phyloP scores from a whole-genome alignment of 805 yeast species.

The Teunomyces cretensis region DNA sequence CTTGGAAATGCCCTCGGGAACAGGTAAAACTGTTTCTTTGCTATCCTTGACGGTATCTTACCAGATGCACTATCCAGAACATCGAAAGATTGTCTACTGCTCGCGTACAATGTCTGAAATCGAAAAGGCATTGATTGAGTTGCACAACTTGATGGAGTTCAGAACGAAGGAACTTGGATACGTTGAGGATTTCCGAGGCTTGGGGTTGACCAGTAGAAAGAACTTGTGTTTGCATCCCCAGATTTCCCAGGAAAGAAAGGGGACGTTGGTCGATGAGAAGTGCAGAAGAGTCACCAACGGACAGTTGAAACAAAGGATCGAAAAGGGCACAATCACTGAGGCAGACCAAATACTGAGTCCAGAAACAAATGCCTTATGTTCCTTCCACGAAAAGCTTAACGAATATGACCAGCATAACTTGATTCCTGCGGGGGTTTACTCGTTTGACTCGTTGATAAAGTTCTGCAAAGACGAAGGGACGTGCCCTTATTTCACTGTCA shows the following conservation, averaged over 20 bases:
- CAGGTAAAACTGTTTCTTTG: conserved; percentile 94
- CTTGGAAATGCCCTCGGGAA: conserved; percentile 99
- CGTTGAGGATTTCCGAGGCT: conserved; percentile 87
- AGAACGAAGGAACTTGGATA: conserved; percentile 80
- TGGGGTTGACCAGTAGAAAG: conserved; percentile 93
- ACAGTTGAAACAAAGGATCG: conserved; percentile 66
- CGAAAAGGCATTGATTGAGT: conserved; percentile 92
- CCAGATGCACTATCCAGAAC: conserved; percentile 93
- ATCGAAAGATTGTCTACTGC: conserved; percentile 90
- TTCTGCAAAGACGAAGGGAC: conserved; percentile 78
- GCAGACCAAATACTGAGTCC: conserved; percentile 46
- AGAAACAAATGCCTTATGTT: conserved; percentile 54
- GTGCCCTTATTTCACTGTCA: conserved; percentile 96
- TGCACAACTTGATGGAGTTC: conserved; percentile 83
- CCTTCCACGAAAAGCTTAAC: conserved; percentile 86
- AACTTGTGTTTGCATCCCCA: conserved; percentile 89
- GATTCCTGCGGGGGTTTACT: conserved; percentile 90
- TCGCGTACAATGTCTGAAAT: conserved; percentile 99
- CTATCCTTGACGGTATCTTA: conserved; percentile 91
- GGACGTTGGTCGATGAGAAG: conserved; percentile 90
- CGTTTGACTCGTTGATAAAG: conserved; percentile 78
- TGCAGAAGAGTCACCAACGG: conserved; percentile 96
- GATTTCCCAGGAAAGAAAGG: conserved; percentile 85
- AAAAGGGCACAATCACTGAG: conserved; percentile 48
- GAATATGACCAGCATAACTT: conserved; percentile 84